Percentiles rank a stretch among this genome's conserved stretches.
phyloP scores from a whole-genome alignment of 163 green algal species.

The Dunaliella salina region DNA sequence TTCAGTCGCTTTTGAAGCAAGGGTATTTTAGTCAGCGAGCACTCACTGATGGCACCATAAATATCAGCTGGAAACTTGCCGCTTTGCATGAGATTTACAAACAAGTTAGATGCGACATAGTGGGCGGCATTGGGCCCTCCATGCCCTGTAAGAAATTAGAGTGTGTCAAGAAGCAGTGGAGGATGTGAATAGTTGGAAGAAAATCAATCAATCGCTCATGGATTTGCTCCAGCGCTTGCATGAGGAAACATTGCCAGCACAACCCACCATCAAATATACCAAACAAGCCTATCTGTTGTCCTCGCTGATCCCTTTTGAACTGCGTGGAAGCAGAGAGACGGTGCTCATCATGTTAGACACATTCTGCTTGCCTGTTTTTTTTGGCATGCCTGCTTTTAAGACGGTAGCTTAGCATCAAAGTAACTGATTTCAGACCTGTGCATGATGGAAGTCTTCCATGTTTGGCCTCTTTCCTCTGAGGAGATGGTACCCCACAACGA shows the following conservation, averaged over 20 bases:
- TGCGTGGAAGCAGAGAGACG: constrained; percentile 22
- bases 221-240: too few species aligned
- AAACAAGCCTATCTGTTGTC: constrained; percentile 67
- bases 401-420: neutral
- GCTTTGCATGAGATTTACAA: constrained; percentile 58
- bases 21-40: neutral
- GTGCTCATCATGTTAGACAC: too few species aligned
- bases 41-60: constrained; percentile 36
- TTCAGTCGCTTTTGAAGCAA: neutral
- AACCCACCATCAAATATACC: constrained; percentile 81
- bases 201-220: too few species aligned
- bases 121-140: constrained; percentile 62
- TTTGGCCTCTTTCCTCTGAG: constrained; percentile 62
- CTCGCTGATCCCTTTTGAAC: constrained; percentile 56
- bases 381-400: neutral
- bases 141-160: constrained; percentile 44
- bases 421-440: constrained; percentile 21
- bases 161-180: too few species aligned
- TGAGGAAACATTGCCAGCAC: too few species aligned
- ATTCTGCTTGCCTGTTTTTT: neutral
- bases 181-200: too few species aligned
- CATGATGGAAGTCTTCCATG: constrained; percentile 75
- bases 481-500: constrained; percentile 65
- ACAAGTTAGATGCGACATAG: constrained; percentile 64
- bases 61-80: constrained; percentile 50